Conservation (phyloP, 2,329 filamentous ascomycete genomes). For the Emergomyces orientalis region DNA sequence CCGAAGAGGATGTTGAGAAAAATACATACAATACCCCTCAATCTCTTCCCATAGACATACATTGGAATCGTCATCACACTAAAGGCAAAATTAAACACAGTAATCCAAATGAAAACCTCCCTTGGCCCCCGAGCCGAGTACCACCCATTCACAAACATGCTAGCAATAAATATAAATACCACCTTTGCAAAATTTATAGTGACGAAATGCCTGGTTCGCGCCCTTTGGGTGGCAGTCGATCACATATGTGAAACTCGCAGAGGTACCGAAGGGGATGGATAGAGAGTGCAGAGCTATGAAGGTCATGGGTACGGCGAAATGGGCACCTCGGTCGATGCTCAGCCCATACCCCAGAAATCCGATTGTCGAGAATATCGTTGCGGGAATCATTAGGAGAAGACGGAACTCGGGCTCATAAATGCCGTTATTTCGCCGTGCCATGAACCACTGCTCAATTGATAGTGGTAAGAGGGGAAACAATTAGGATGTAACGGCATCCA, state of each 20-base stretch:
- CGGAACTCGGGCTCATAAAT: constrained; percentile 32
- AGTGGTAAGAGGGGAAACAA: background rate
- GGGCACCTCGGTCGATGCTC: constrained; percentile 23
- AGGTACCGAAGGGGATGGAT: constrained; percentile 31
- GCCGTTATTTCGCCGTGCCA: constrained; percentile 34
- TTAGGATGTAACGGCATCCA: background rate
- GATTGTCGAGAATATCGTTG: constrained; percentile 24
- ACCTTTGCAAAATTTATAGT: constrained; percentile 37
- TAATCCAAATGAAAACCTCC: constrained; percentile 15
- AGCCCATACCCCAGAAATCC: constrained; percentile 37
- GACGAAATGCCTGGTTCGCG: constrained; percentile 35
- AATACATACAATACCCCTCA: constrained; percentile 23
- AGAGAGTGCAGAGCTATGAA: constrained; percentile 32
- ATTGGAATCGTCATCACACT: constrained; percentile 18
- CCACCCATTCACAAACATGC: constrained; percentile 21
- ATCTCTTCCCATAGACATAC: constrained; percentile 25
- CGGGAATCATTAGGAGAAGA: constrained; percentile 20
- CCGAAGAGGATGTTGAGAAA: background rate
- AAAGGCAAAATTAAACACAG: constrained; percentile 13
- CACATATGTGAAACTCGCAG: constrained; percentile 33
- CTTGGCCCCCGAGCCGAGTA: constrained; percentile 21
- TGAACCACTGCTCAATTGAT: constrained; percentile 14
- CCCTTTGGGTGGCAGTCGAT: constrained; percentile 35
- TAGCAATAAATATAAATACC: constrained; percentile 27
- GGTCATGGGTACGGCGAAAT: constrained; percentile 23